Percentiles rank a stretch among this genome's conserved stretches.
Evolutionary conservation across 2,329 filamentous ascomycete species (phyloP).

Genomic region (Fusarium dlaminii): DNA sequence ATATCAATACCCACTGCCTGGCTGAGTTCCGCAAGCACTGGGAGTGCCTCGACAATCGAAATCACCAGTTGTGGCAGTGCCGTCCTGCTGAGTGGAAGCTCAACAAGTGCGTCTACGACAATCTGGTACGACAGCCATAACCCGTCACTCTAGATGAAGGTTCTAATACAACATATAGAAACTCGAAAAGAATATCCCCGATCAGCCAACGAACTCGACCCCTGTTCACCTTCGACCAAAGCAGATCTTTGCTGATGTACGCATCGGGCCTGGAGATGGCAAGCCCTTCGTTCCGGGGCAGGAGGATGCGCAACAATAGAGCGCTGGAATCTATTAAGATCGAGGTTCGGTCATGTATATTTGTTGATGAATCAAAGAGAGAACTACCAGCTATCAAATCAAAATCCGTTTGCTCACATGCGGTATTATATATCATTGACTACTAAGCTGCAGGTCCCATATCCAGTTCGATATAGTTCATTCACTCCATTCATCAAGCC

Average conservation of each 20-base stretch:
- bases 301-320: slow-evolving; percentile 50
- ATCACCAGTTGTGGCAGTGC: slow-evolving; percentile 98
- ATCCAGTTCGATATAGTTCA: background rate
- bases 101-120: slow-evolving; percentile 96
- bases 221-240: slow-evolving; percentile 78
- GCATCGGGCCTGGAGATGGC: slow-evolving; percentile 53
- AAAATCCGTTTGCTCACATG: slow-evolving; percentile 2
- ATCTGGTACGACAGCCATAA: slow-evolving; percentile 72
- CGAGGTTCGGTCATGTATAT: slow-evolving; percentile 44
- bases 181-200: slow-evolving; percentile 83
- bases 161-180: slow-evolving; percentile 61
- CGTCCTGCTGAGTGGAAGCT: slow-evolving; percentile 86
- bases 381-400: slow-evolving; percentile 32
- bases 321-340: slow-evolving; percentile 30
- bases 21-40: slow-evolving; percentile 92
- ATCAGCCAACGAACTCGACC: slow-evolving; percentile 72
- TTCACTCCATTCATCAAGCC: background rate
- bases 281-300: slow-evolving; percentile 54
- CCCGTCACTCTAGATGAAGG: background rate
- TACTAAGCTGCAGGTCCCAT: background rate
- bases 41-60: slow-evolving; percentile 96
- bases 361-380: slow-evolving; percentile 45
- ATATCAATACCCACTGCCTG: slow-evolving; percentile 95
- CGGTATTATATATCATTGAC: background rate
- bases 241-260: slow-evolving; percentile 69